Conservation (phyloP, 2,329 filamentous ascomycete species). For the Botryotinia convoluta region DNA sequence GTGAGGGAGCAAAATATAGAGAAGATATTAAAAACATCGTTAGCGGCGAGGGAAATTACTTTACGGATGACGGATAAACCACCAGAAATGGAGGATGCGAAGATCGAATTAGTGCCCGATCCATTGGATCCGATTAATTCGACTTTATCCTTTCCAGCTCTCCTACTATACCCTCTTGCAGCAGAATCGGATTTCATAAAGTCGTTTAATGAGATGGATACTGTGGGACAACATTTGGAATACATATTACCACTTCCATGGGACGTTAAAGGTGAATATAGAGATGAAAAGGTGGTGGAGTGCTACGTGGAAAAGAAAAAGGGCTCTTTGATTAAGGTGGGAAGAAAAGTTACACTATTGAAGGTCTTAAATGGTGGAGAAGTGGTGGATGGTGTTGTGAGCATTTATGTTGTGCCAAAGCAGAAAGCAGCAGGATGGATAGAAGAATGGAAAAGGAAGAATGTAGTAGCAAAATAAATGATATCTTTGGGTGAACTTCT, state of each 20-base stretch:
- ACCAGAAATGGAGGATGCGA: constrained; percentile 85
- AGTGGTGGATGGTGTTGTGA: constrained; percentile 81
- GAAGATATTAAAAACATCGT: constrained; percentile 61
- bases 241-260: constrained; percentile 89
- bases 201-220: constrained; percentile 74
- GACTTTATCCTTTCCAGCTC: constrained; percentile 69
- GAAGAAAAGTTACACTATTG: constrained; percentile 75
- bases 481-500: not conserved
- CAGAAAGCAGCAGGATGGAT: constrained; percentile 71
- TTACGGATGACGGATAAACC: constrained; percentile 65
- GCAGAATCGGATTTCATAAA: constrained; percentile 90
- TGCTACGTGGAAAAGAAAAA: constrained; percentile 82
- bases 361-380: constrained; percentile 75
- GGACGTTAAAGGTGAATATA: constrained; percentile 71
- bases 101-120: constrained; percentile 66
- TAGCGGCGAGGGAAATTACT: constrained; percentile 68
- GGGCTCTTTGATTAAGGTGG: constrained; percentile 83
- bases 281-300: constrained; percentile 67
- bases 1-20: constrained; percentile 56
- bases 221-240: constrained; percentile 70
- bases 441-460: constrained; percentile 77
- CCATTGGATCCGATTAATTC: constrained; percentile 66
- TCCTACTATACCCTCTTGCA: constrained; percentile 81
- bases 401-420: constrained; percentile 78
- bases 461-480: constrained; percentile 41